Evolutionary conservation across 2,329 filamentous ascomycete species (phyloP).

Genomic region (Colletotrichum horii): DNA sequence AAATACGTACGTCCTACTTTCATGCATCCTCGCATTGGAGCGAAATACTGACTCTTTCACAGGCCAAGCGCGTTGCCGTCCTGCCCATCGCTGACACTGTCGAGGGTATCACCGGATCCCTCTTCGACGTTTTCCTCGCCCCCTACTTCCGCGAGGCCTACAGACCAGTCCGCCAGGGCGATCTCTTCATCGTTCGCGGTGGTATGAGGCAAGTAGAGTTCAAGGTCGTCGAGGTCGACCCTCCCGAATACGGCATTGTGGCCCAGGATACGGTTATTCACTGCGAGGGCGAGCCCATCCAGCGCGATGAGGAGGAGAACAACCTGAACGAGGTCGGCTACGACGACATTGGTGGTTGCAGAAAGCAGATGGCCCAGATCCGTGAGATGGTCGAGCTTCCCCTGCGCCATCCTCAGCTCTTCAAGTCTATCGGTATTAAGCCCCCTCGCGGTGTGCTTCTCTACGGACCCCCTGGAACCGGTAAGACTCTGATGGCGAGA

Average conservation of each 20-base stretch:
- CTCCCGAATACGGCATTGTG: constrained; percentile 97
- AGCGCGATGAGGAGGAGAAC: constrained; percentile 98
- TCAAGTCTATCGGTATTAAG: constrained; percentile 99
- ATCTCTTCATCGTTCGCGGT: constrained; percentile 95
- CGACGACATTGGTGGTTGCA: constrained; percentile 98
- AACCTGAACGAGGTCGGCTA: constrained; percentile 99
- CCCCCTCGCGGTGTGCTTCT: constrained; percentile 97
- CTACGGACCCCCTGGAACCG: constrained; percentile 95
- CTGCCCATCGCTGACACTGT: constrained; percentile 98
- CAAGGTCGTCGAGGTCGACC: constrained; percentile 98
- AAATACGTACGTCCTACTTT: constrained; percentile 84
- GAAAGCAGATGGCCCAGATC: constrained; percentile 99
- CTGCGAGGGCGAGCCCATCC: constrained; percentile 94
- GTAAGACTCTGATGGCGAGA: constrained; percentile 99
- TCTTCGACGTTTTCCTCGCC: constrained; percentile 98
- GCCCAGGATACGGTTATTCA: constrained; percentile 99
- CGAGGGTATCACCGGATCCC: constrained; percentile 94
- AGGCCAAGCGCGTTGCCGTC: constrained; percentile 99
- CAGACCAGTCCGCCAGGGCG: constrained; percentile 94
- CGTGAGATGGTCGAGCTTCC: constrained; percentile 98
- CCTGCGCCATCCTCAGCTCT: constrained; percentile 94
- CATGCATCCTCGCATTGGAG: not conserved
- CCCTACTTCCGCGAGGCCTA: constrained; percentile 99
- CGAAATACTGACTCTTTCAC: constrained; percentile 28
- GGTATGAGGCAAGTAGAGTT: constrained; percentile 99